Evolutionary conservation across 148 eudicot species (phyloP).

Genomic region (Amaranthus cruentus): DNA sequence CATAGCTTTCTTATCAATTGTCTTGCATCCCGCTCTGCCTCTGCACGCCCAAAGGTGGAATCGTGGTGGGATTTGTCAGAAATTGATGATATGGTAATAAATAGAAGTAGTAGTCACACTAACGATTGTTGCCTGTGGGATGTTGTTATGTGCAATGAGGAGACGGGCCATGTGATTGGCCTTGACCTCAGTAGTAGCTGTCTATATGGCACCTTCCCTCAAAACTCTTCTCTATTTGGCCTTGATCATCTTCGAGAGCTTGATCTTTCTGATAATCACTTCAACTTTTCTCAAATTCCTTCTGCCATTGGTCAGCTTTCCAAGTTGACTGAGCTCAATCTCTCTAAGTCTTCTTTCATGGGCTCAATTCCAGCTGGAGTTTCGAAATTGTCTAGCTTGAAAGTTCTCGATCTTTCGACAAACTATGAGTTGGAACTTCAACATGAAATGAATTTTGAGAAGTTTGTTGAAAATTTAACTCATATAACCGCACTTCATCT

Average conservation of each 20-base stretch:
- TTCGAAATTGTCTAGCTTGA: slow-evolving; percentile 17
- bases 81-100: no score
- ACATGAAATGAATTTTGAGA: slow-evolving; percentile 7
- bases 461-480: slow-evolving; percentile 22
- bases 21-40: not conserved
- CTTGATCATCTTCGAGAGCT: slow-evolving; percentile 29
- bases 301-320: no score
- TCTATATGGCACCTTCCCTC: slow-evolving; percentile 19
- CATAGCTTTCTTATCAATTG: slow-evolving; percentile 13
- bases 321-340: no score
- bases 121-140: slow-evolving; percentile 33
- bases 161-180: slow-evolving; percentile 22
- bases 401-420: slow-evolving; percentile 19
- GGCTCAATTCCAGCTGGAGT: slow-evolving; percentile 28
- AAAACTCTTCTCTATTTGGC: slow-evolving; percentile 20
- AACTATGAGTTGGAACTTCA: not conserved
- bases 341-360: slow-evolving; percentile 14
- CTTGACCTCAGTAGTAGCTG: slow-evolving; percentile 32
- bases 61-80: no score
- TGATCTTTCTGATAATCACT: slow-evolving; percentile 3
- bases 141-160: slow-evolving; percentile 29
- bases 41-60: no score
- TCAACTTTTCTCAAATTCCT: no score
- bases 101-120: not conserved
- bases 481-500: slow-evolving; percentile 14